Conservation (phyloP, 1,284 basidiomycete genomes). For the Apiotrichum montevideense region DNA sequence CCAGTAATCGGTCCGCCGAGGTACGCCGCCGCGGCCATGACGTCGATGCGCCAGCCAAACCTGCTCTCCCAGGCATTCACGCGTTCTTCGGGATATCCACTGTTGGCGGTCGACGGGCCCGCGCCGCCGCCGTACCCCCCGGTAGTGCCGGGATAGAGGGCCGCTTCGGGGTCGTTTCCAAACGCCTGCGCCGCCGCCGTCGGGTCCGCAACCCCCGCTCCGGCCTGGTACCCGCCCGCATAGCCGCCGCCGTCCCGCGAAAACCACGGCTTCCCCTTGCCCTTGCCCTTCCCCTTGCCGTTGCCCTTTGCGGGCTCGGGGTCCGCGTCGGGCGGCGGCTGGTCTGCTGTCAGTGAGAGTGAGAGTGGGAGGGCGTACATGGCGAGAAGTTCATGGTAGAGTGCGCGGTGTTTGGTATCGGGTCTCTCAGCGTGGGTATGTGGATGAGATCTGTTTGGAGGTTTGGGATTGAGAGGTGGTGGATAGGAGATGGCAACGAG, state of each 20-base stretch:
- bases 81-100: conserved; percentile 48
- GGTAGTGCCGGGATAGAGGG: conserved; percentile 32
- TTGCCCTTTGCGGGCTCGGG: conserved; percentile 19
- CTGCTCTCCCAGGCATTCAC: conserved; percentile 66
- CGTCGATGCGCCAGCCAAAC: conserved; percentile 63
- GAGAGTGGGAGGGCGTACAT: conserved; percentile 10
- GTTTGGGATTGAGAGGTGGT: too few relatives aligned
- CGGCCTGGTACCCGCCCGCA: conserved; percentile 56
- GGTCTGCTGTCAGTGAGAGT: conserved; percentile 26
- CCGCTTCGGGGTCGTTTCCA: conserved; percentile 40
- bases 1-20: conserved; percentile 67
- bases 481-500: too few relatives aligned
- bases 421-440: not conserved
- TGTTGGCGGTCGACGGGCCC: not conserved
- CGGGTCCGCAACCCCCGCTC: conserved; percentile 47
- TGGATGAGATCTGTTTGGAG: too few relatives aligned
- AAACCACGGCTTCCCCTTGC: conserved; percentile 56
- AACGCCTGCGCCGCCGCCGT: conserved; percentile 34
- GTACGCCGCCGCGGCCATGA: conserved; percentile 63
- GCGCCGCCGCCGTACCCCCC: conserved; percentile 2
- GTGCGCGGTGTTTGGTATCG: too few relatives aligned
- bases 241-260: conserved; percentile 29
- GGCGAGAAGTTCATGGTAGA: conserved; percentile 25
- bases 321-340: conserved; percentile 44
- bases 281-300: conserved; percentile 20